Conservation (phyloP, 768 basidiomycete genomes). For the Phylloporus sp. region DNA sequence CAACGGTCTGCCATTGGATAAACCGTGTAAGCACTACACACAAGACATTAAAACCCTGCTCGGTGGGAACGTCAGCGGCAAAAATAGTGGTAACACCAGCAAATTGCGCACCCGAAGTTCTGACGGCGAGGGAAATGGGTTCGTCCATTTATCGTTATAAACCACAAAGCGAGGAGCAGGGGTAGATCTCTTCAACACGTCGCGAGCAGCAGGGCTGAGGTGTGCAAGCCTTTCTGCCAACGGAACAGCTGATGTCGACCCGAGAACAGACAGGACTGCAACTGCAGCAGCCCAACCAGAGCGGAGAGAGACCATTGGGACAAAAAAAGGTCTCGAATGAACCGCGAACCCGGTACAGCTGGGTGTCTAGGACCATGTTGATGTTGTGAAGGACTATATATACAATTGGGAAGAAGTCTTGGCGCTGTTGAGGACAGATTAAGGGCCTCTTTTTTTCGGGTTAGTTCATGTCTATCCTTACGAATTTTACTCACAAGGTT, state of each 20-base stretch:
- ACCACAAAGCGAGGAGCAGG: conserved; percentile 47
- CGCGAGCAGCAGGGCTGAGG: conserved; percentile 18
- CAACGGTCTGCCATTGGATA: background rate
- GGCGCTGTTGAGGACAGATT: background rate
- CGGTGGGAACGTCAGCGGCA: background rate
- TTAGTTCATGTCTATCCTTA: background rate
- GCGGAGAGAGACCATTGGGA: background rate
- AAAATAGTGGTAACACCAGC: background rate
- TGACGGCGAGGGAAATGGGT: conserved; percentile 41
- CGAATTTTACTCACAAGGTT: background rate
- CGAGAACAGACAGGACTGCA: conserved; percentile 4
- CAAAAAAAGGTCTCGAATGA: background rate
- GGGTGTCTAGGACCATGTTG: background rate
- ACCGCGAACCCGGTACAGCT: background rate
- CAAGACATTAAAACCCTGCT: conserved; percentile 32
- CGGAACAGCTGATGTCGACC: conserved; percentile 7
- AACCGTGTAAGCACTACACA: conserved; percentile 3
- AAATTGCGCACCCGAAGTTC: conserved; percentile 36
- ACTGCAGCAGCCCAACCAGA: background rate
- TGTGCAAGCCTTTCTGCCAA: conserved; percentile 13
- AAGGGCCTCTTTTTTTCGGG: background rate
- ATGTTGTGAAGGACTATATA: background rate
- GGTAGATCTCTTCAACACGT: conserved; percentile 10
- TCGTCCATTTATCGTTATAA: conserved; percentile 39
- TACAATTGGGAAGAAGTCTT: background rate